Evolutionary conservation across 768 basidiomycete species (phyloP), one percentile per base, ranked within the genome.

Genomic region (Russula olivacea): DNA sequence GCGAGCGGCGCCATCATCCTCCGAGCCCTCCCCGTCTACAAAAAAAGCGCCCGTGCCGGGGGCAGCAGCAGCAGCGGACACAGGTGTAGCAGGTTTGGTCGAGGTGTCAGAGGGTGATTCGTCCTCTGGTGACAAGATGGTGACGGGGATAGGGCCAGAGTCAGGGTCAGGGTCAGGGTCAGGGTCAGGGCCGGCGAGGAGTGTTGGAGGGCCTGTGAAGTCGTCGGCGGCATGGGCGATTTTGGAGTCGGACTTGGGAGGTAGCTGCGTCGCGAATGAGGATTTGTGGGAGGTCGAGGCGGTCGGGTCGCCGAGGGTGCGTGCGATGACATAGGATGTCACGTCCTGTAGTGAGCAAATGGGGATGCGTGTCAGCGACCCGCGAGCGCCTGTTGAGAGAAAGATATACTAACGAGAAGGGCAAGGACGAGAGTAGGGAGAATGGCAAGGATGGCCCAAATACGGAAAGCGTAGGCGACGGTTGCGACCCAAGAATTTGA

Each of bases 251-350:
- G 57, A 34, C 7, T 59, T 54, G 15, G 36, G 30, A 21, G 28
- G 30, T 25, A 47, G 52, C n/a, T 49, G 36, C 0, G 38, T 41
- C 3, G 43, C 36, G 52, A 63, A 63, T 19, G 57, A 66, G 14
- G 63, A 59, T 64, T 78, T 79, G 67, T 87, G 88, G 72, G 81
- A 83, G 28, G 88, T 89, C 14, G 87, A 86, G 0, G 88, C 87
- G 71, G 85, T 86, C 56, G 85, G 83, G 63, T 82, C 81, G 38
- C 89, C 90, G 55, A 93, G 79, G 7, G 89, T 91, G 61, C 90
- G 85, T 14, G 88, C 91, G 70, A 93, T 88, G 61, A 85, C 83
- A 69, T 92, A 93, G 21, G 91, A 89, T 2, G 83, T 78, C 59
- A 92, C 83, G 72, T 93, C 90, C 90, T 92, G 69, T 38, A 23